Base-by-base conservation (phyloP, 148 eudicot species). In the Nepenthes gracilis region DNA sequence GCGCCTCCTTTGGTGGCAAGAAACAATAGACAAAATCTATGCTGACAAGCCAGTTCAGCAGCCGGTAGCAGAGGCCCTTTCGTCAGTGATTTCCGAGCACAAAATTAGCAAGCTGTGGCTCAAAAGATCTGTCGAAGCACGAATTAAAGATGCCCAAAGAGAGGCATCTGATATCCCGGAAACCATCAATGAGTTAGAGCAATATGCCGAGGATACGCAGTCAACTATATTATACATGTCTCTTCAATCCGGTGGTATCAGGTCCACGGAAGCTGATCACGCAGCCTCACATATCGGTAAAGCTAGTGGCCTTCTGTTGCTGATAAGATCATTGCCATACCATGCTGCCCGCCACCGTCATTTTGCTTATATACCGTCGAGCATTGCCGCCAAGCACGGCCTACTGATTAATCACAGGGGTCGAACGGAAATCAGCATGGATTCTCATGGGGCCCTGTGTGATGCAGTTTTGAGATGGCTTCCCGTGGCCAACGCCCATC, bases 241-340 rank as follows among this genome's bases (percentile, higher is more conserved):
- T 1, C 83, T 92, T 65, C 96, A 88, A 71, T 75, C 94, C 37
- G 95, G 95, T 6, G 96, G 94, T 36, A 80, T 92, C 54, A 73
- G 59, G 35, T 92, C 98, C 45, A 82, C 98, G 1, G 83, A 77
- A 49, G 96, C 91, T 50, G 96, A 92, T 73, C 98, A 92, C 74
- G 98, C 96, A 34, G 96, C 96, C n/a, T 92, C 96, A 36, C 98
- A 92, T 70, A 78, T 88, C 48, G 96, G 98, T 49, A 92, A 92
- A 74, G 98, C 98, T 52, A 73, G 90, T 36, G 98, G 98, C 52
- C 78, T 92, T 45, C 80, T 81, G 11, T 74, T 92, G 81, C 78
- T 88, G 38, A 75, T 92, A 10, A 92, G 73, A 66, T 85, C 98
- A 11, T 70, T 85, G 55, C 98, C 98, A 2, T 92, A 85, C 70